A percentile compares a stretch with the other conserved stretches of the same genome.
phyloP scores from a whole-genome alignment of 139 green algal genomes.

The Closterium sp. region DNA sequence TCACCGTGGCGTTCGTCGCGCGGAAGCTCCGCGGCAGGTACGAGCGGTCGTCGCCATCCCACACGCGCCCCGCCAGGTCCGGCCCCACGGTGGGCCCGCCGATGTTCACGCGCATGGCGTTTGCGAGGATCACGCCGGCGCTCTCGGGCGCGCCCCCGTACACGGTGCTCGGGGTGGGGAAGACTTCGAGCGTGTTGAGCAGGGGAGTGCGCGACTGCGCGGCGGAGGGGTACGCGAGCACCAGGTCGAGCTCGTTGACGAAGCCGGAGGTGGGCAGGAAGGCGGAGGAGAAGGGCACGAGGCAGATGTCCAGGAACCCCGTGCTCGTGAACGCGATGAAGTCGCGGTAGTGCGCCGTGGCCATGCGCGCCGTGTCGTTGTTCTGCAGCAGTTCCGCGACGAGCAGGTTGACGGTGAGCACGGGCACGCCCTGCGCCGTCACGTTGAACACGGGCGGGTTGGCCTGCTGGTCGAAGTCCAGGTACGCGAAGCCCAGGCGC shows the following conservation, averaged over 20 bases:
- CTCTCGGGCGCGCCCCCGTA: background rate
- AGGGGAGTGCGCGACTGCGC: background rate
- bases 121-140: background rate
- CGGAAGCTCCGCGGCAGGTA: background rate
- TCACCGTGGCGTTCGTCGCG: background rate
- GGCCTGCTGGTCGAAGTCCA: background rate
- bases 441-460: constrained; percentile 10
- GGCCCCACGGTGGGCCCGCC: background rate
- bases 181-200: background rate
- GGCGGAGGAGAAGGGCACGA: background rate
- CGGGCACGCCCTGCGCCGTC: background rate
- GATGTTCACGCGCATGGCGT: background rate
- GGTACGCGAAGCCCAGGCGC: constrained; percentile 10
- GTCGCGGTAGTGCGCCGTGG: background rate
- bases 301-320: background rate
- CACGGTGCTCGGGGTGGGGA: background rate
- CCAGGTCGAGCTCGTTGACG: background rate
- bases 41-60: background rate
- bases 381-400: background rate
- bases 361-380: background rate
- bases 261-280: background rate
- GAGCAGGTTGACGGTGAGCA: background rate
- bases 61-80: background rate
- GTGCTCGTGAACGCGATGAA: background rate
- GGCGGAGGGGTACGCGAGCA: background rate